A percentile compares a stretch with the other conserved stretches of the same genome.
Evolutionary conservation across 2,329 filamentous ascomycete species (phyloP).

Genomic region (Cladophialophora yegresii): DNA sequence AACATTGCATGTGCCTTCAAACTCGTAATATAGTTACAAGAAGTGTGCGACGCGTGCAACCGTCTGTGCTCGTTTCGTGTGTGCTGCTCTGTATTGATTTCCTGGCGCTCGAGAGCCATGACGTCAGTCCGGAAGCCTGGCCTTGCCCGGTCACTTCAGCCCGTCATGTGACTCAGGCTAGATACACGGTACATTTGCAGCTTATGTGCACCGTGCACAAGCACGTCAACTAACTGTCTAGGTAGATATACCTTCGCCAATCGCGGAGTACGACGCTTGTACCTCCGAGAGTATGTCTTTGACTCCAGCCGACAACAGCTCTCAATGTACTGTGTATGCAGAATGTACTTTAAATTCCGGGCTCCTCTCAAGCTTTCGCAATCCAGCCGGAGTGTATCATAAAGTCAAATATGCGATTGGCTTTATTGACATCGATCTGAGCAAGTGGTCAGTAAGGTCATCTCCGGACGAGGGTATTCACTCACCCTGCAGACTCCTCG

Average conservation of each 20-base stretch:
- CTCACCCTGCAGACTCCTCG: conserved; percentile 72
- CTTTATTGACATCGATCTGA: conserved; percentile 79
- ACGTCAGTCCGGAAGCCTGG: not conserved
- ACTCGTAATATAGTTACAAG: not conserved
- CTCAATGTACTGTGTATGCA: not conserved
- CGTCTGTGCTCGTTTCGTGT: not conserved
- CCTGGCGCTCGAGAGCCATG: not conserved
- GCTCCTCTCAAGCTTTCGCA: conserved; percentile 65
- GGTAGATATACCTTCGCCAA: not conserved
- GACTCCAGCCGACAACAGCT: not conserved
- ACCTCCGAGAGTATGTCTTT: not conserved
- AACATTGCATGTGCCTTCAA: not conserved
- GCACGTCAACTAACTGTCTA: not conserved
- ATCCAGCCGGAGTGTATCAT: conserved; percentile 93
- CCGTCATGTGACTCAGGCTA: not conserved
- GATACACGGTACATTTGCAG: not conserved
- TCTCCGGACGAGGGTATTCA: not conserved
- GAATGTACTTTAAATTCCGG: not conserved
- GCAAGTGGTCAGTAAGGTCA: conserved; percentile 17
- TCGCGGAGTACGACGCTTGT: not conserved
- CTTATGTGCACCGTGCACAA: not conserved
- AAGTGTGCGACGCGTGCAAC: not conserved
- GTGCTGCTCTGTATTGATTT: not conserved
- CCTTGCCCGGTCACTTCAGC: not conserved
- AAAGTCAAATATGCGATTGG: conserved; percentile 86